Conservation (phyloP, 345 rosid species). For the Syzygium grande region DNA sequence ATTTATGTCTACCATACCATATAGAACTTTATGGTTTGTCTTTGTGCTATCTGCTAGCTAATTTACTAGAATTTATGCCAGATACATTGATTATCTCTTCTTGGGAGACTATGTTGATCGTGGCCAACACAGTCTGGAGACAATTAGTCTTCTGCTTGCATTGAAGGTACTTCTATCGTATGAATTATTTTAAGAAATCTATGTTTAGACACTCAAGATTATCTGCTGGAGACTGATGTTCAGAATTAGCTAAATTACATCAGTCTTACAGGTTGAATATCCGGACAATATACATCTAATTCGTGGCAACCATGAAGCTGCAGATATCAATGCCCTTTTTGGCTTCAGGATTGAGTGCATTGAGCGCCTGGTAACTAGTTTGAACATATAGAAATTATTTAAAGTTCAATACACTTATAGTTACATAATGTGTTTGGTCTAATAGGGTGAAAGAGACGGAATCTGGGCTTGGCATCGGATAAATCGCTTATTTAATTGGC, state of each 20-base stretch:
- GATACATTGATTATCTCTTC: slow-evolving; percentile 97
- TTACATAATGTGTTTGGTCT: slow-evolving; percentile 15
- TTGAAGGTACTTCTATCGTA: slow-evolving; percentile 54
- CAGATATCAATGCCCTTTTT: slow-evolving; percentile 98
- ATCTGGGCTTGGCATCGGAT: slow-evolving; percentile 98
- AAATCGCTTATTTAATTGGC: slow-evolving; percentile 96
- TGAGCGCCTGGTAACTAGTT: slow-evolving; percentile 80
- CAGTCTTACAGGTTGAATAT: slow-evolving; percentile 72
- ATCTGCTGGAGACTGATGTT: slow-evolving; percentile 5
- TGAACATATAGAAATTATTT: neutral
- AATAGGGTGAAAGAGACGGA: slow-evolving; percentile 98
- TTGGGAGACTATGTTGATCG: slow-evolving; percentile 99
- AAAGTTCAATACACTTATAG: neutral
- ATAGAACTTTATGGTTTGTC: neutral
- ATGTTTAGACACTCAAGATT: slow-evolving; percentile 1
- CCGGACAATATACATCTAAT: slow-evolving; percentile 81
- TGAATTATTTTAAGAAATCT: neutral
- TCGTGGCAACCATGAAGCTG: slow-evolving; percentile 99
- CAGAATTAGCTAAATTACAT: slow-evolving; percentile 4
- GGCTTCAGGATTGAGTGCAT: slow-evolving; percentile 97
- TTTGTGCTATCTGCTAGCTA: neutral
- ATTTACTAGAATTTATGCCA: slow-evolving; percentile 23
- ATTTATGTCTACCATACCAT: neutral
- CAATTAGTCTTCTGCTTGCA: slow-evolving; percentile 89
- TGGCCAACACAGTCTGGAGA: slow-evolving; percentile 98